Percentiles rank a stretch among this genome's conserved stretches.
Evolutionary conservation across 2,329 filamentous ascomycete species (phyloP).

Genomic region (Diaporthe velutina): DNA sequence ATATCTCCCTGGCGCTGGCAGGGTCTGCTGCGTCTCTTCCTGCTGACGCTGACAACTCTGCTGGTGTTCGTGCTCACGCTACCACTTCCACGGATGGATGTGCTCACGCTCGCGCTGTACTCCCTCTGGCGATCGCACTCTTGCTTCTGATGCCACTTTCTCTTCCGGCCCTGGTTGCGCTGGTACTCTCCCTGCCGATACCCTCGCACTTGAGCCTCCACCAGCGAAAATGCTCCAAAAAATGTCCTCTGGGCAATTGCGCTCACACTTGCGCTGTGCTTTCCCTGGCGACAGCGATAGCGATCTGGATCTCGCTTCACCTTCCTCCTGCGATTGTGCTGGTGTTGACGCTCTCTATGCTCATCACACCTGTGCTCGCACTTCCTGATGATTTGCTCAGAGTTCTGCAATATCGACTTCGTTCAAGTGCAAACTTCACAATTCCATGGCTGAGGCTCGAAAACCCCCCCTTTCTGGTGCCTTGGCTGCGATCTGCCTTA

Average conservation of each 20-base stretch:
- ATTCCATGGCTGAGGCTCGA: conserved; percentile 7
- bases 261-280: neutral
- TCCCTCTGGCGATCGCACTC: neutral
- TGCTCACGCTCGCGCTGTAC: neutral
- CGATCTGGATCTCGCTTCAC: neutral
- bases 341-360: neutral
- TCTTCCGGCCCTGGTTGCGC: neutral
- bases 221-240: neutral
- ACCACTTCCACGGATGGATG: neutral
- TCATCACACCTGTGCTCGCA: neutral
- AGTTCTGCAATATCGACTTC: neutral
- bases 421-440: neutral
- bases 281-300: neutral
- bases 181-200: neutral
- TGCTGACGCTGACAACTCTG: neutral
- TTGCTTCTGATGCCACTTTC: neutral
- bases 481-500: neutral
- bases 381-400: neutral
- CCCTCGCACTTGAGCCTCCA: neutral
- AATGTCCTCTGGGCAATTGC: no score
- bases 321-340: neutral
- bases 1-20: neutral
- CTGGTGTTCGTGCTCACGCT: no score
- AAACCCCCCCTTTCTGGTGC: neutral
- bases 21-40: conserved; percentile 15